These are phyloP conservation scores for Metschnikowia matae DNA, from an alignment of 805 yeast species.

Conservation along the genomic window DNA sequence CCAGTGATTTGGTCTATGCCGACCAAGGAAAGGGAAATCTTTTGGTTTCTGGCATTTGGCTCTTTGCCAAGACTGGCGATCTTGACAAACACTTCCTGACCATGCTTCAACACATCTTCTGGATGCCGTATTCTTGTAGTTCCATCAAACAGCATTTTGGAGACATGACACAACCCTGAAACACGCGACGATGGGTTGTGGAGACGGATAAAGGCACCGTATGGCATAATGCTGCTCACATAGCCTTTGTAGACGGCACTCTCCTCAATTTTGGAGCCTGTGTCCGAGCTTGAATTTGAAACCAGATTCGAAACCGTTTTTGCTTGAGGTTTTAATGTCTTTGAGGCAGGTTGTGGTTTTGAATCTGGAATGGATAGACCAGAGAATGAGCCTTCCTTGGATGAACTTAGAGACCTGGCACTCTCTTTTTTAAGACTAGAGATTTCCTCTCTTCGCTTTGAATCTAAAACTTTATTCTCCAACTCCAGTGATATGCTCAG, in stretches of 20 bases:
- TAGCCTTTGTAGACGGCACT: conserved; percentile 52
- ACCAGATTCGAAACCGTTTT: background rate
- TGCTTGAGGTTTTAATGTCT: background rate
- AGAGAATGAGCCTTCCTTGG: background rate
- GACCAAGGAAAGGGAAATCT: conserved; percentile 62
- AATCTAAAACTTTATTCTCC: too few relatives aligned
- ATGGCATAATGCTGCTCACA: conserved; percentile 56
- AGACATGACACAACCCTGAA: conserved; percentile 73
- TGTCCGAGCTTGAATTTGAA: background rate
- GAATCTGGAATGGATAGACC: conserved; percentile 1
- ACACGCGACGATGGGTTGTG: conserved; percentile 25
- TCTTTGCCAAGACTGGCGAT: conserved; percentile 31
- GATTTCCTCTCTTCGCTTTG: background rate
- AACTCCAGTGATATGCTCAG: conserved; percentile 8
- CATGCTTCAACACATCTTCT: conserved; percentile 48
- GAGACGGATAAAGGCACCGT: conserved; percentile 76
- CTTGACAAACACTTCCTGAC: conserved; percentile 64
- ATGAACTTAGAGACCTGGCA: too few relatives aligned
- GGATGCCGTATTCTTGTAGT: conserved; percentile 52
- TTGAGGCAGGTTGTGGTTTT: background rate
- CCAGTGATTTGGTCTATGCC: conserved; percentile 73
- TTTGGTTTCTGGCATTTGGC: conserved; percentile 7
- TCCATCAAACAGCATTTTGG: conserved; percentile 51
- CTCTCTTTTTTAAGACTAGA: background rate
- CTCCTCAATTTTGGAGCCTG: background rate